Evolutionary conservation across 2,329 filamentous ascomycete species (phyloP).

Genomic region (Aspergillus hortae): DNA sequence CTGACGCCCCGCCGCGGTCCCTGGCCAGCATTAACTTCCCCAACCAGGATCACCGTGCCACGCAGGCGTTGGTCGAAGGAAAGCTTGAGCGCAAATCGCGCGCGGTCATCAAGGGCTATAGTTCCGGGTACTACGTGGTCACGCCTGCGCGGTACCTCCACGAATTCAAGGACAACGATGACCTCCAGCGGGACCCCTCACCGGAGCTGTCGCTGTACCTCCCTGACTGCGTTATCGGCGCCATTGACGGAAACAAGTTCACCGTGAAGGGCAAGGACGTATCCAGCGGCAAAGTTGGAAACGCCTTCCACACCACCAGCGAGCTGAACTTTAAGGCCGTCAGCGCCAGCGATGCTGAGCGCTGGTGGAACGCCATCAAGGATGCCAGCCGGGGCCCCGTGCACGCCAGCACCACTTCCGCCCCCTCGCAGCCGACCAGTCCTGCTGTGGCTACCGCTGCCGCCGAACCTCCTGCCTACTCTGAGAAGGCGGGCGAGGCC

Average conservation of each 20-base stretch:
- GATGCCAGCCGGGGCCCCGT: slow-evolving; percentile 22
- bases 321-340: slow-evolving; percentile 88
- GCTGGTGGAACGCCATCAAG: slow-evolving; percentile 76
- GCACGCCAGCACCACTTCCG: slow-evolving; percentile 7
- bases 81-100: slow-evolving; percentile 86
- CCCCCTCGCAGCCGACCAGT: slow-evolving; percentile 10
- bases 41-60: slow-evolving; percentile 79
- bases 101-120: slow-evolving; percentile 75
- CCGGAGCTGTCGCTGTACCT: slow-evolving; percentile 90
- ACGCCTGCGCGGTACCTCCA: slow-evolving; percentile 86
- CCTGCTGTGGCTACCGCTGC: slow-evolving; percentile 7
- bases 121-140: slow-evolving; percentile 82
- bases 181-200: slow-evolving; percentile 53
- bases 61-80: slow-evolving; percentile 80
- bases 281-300: slow-evolving; percentile 69
- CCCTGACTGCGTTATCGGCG: slow-evolving; percentile 79
- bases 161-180: slow-evolving; percentile 92
- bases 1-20: slow-evolving; percentile 67
- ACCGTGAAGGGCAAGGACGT: slow-evolving; percentile 93
- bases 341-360: slow-evolving; percentile 71
- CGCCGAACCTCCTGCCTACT: slow-evolving; percentile 23
- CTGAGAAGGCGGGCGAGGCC: slow-evolving; percentile 19
- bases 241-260: slow-evolving; percentile 75
- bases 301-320: slow-evolving; percentile 73
- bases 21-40: slow-evolving; percentile 76